Evolutionary conservation across 73 alveolate species (phyloP), one percentile per base, ranked within the genome.

Genomic region (Symbiodinium natans): DNA sequence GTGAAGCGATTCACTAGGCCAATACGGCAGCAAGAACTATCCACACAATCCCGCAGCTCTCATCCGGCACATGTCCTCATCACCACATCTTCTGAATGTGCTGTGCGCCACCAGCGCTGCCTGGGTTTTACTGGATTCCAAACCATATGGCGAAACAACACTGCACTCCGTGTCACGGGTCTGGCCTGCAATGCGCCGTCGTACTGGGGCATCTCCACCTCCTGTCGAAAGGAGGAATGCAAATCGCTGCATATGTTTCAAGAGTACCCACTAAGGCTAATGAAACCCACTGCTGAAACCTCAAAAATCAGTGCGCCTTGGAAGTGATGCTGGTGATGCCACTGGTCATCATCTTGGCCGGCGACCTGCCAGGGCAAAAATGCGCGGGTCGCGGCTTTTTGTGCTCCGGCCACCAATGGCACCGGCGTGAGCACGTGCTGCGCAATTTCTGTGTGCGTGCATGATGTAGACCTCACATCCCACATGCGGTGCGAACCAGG

Each of bases 41-140:
- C n/a, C n/a, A n/a, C n/a, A n/a, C n/a, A n/a, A n/a, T n/a, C n/a
- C n/a, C n/a, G n/a, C n/a, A n/a, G n/a, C n/a, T n/a, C n/a, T n/a
- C n/a, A n/a, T n/a, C n/a, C n/a, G n/a, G 71, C 23, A 52, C 71
- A 2, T 41, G 43, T n/a, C 84, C 43, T 90, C 97, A n/a, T 90
- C 97, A 19, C 88, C 97, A 31, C 77, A 68, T 41, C 97, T 88
- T 13, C 97, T 84, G 77, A 90, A 90, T 88, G 97, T 90, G 89
- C 97, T 90, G 82, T 90, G 97, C 15, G 97, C 97, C 88, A 90
- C 97, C 77, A 90, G 52, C 29, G 97, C 97, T 29, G 97, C 48
- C 89, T 86, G 9, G 1, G 93, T 33, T 33, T 11, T 2, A 59
- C 74, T 46, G 59, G 13, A 46, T 13, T 13, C 59, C 59, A 46